Conservation (phyloP, 805 yeast species). For the Yarrowia yakushimensis region DNA sequence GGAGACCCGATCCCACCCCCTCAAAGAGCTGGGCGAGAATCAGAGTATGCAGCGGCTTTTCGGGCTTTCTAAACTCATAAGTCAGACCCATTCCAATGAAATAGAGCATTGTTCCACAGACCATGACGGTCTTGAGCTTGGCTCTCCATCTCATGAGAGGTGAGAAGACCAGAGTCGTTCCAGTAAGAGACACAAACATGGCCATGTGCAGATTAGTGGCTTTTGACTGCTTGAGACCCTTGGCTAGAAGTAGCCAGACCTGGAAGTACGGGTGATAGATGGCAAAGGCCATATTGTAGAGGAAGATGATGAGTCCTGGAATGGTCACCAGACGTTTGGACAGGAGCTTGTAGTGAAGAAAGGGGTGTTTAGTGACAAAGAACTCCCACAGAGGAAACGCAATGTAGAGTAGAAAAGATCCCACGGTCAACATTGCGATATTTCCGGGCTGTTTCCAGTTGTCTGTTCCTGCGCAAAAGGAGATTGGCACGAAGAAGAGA, state of each 20-base stretch:
- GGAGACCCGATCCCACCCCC: conserved; percentile 5
- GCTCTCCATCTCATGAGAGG: conserved; percentile 19
- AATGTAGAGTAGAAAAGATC: neutral
- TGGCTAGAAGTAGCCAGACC: conserved; percentile 16
- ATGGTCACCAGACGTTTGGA: neutral
- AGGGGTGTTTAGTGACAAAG: neutral
- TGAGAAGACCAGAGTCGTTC: neutral
- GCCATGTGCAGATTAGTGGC: conserved; percentile 17
- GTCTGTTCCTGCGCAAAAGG: conserved; percentile 6
- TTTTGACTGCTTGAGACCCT: conserved; percentile 7
- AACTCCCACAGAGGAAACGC: conserved; percentile 1
- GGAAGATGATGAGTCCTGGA: conserved; percentile 1
- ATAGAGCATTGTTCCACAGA: conserved; percentile 1
- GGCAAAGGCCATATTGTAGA: conserved; percentile 17
- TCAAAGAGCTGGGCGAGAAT: conserved; percentile 11
- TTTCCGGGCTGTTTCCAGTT: conserved; percentile 15
- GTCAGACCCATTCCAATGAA: conserved; percentile 11
- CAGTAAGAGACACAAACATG: conserved; percentile 11
- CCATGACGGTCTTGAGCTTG: conserved; percentile 3
- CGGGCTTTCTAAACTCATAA: conserved; percentile 15
- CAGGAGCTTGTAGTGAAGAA: conserved; percentile 17
- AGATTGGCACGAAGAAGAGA: conserved; percentile 16
- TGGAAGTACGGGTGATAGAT: conserved; percentile 9
- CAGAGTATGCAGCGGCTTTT: neutral
- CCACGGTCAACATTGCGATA: conserved; percentile 15